Percentiles rank a stretch among this genome's conserved stretches.
Evolutionary conservation across 1,139 yeast species (phyloP).

Genomic region (Lodderomyces elongisporus): DNA sequence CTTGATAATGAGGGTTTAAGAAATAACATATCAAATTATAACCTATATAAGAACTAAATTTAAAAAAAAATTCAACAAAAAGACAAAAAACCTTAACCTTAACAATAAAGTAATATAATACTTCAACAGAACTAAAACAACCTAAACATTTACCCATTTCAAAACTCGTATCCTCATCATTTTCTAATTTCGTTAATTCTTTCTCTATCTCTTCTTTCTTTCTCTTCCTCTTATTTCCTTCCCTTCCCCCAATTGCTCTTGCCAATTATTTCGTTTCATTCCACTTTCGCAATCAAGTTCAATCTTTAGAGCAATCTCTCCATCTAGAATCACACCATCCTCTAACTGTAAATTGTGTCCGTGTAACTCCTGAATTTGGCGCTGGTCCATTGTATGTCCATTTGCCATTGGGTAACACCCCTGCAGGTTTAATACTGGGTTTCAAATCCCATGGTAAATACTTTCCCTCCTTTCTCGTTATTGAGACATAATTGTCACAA

Average conservation of each 20-base stretch:
- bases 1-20: too few relatives aligned
- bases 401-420: slow-evolving; percentile 22
- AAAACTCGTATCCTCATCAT: too few relatives aligned
- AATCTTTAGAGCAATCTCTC: slow-evolving; percentile 14
- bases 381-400: slow-evolving; percentile 27
- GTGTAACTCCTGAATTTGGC: slow-evolving; percentile 37
- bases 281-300: background rate
- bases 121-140: too few relatives aligned
- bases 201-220: too few relatives aligned
- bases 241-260: background rate
- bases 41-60: too few relatives aligned
- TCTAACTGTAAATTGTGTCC: slow-evolving; percentile 45
- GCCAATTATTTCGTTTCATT: background rate
- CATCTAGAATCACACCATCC: slow-evolving; percentile 53
- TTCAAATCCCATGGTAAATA: slow-evolving; percentile 38
- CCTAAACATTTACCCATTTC: too few relatives aligned
- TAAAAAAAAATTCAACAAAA: too few relatives aligned
- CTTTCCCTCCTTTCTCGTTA: slow-evolving; percentile 21
- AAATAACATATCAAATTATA: too few relatives aligned
- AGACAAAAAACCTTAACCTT: too few relatives aligned
- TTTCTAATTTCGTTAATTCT: too few relatives aligned
- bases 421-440: slow-evolving; percentile 32
- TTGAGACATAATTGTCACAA: too few relatives aligned
- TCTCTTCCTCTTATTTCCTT: background rate
- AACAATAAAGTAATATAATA: too few relatives aligned